Conservation (phyloP, 352 stramenopile genomes). For the Phytophthora hybrid region DNA sequence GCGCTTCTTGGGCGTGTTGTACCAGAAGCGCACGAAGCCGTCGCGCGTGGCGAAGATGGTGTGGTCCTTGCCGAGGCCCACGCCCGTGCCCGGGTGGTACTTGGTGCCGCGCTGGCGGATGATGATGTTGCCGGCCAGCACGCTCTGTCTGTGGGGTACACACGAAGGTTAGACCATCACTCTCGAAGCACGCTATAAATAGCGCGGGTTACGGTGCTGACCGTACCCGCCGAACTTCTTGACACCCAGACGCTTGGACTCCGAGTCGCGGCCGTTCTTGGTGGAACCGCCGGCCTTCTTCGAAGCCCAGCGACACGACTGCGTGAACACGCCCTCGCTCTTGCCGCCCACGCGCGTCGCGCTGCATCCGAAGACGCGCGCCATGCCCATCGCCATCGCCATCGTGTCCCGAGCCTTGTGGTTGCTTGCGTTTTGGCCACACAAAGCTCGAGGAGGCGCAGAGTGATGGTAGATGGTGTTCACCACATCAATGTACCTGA, state of each 20-base stretch:
- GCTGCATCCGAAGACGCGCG: constrained; percentile 68
- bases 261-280: constrained; percentile 98
- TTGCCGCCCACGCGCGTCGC: constrained; percentile 32
- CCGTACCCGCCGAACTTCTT: constrained; percentile 96
- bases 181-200: background rate
- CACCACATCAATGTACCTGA: too few species aligned
- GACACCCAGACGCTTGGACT: constrained; percentile 96
- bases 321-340: constrained; percentile 56
- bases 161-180: constrained; percentile 1
- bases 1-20: constrained; percentile 85
- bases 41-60: constrained; percentile 92
- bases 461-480: background rate
- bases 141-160: constrained; percentile 61
- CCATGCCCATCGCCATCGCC: constrained; percentile 80
- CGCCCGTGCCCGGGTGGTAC: constrained; percentile 94
- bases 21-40: constrained; percentile 93
- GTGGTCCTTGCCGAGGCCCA: constrained; percentile 95
- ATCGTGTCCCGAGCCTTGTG: constrained; percentile 38
- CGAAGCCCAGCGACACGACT: constrained; percentile 83
- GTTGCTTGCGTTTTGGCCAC: constrained; percentile 22
- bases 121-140: constrained; percentile 97
- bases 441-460: constrained; percentile 17
- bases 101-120: constrained; percentile 97
- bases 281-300: constrained; percentile 98
- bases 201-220: too few species aligned